phyloP scores from a whole-genome alignment of 2,329 filamentous ascomycete genomes.

The Diplodia mutila region DNA sequence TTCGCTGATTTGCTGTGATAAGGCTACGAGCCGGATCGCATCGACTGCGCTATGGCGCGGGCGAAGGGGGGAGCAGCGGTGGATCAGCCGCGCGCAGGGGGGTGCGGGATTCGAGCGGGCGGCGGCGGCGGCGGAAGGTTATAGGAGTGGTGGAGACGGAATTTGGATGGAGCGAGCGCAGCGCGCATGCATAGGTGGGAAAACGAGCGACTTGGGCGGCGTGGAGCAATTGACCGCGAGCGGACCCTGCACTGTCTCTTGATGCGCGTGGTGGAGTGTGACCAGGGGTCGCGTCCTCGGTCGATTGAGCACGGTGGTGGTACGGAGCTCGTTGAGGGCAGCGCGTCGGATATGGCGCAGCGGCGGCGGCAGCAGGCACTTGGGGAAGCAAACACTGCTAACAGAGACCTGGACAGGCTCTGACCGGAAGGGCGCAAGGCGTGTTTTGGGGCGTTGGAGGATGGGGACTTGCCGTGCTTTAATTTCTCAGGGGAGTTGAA shows the following conservation, averaged over 20 bases:
- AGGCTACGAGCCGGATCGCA: slow-evolving; percentile 11
- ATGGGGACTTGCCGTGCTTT: slow-evolving; percentile 17
- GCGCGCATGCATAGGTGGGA: slow-evolving; percentile 21
- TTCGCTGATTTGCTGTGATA: slow-evolving; percentile 20
- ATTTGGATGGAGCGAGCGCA: slow-evolving; percentile 8
- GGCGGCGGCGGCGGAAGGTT: slow-evolving; percentile 15
- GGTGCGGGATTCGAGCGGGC: slow-evolving; percentile 9
- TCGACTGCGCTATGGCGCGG: slow-evolving; percentile 23
- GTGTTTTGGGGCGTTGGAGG: slow-evolving; percentile 12
- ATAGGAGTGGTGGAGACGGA: slow-evolving; percentile 19
- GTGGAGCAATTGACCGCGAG: slow-evolving; percentile 22
- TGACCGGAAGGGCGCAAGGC: slow-evolving; percentile 9
- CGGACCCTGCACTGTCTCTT: slow-evolving; percentile 10
- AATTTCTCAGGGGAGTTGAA: slow-evolving; percentile 24
- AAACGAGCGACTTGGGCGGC: slow-evolving; percentile 14
- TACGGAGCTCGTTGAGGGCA: slow-evolving; percentile 10
- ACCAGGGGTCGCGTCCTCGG: slow-evolving; percentile 20
- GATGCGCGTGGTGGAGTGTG: slow-evolving; percentile 20
- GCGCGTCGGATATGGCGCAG: slow-evolving; percentile 11
- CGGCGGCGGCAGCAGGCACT: slow-evolving; percentile 2
- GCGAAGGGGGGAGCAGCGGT: slow-evolving; percentile 19
- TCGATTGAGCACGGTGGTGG: slow-evolving; percentile 18
- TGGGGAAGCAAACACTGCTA: slow-evolving; percentile 3
- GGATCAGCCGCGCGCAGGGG: slow-evolving; percentile 20
- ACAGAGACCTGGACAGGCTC: background rate